Evolutionary conservation across 1,284 basidiomycete genomes (phyloP).

Genomic region (Fomitopsis pinicola): DNA sequence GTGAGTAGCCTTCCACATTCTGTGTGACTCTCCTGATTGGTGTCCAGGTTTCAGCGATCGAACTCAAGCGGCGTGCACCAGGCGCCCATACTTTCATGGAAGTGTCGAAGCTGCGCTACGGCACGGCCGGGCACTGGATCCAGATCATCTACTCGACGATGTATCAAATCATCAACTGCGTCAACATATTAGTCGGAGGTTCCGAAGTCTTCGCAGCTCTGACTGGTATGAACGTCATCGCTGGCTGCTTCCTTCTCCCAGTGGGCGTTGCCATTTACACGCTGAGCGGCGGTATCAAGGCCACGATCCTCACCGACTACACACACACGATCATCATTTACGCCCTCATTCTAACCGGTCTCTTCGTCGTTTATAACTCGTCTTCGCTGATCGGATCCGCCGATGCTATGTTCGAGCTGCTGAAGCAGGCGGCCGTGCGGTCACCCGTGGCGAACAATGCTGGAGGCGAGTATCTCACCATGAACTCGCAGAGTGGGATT

Average conservation of each 20-base stretch:
- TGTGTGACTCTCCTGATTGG: neutral
- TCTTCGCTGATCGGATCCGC: conserved; percentile 26
- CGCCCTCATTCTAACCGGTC: conserved; percentile 21
- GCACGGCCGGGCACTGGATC: conserved; percentile 1
- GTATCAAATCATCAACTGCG: conserved; percentile 2
- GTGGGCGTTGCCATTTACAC: conserved; percentile 16
- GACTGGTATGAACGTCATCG: conserved; percentile 41
- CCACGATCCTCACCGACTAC: conserved; percentile 20
- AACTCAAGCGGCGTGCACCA: neutral
- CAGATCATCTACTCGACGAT: conserved; percentile 1
- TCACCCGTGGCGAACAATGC: conserved; percentile 33
- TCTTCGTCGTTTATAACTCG: conserved; percentile 28
- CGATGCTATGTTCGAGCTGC: conserved; percentile 27
- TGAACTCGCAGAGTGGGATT: conserved; percentile 21
- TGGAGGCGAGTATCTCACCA: conserved; percentile 36
- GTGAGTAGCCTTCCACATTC: conserved; percentile 24
- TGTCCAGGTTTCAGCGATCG: neutral
- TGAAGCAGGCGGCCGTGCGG: conserved; percentile 23
- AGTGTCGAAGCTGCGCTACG: neutral
- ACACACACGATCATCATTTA: conserved; percentile 31
- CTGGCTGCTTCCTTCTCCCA: conserved; percentile 20
- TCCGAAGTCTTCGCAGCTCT: conserved; percentile 39
- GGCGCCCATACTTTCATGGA: neutral
- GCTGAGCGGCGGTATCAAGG: conserved; percentile 13
- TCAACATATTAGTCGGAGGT: conserved; percentile 19